Conservation (phyloP, 306 rosid species). For the Nissolia schottii region DNA sequence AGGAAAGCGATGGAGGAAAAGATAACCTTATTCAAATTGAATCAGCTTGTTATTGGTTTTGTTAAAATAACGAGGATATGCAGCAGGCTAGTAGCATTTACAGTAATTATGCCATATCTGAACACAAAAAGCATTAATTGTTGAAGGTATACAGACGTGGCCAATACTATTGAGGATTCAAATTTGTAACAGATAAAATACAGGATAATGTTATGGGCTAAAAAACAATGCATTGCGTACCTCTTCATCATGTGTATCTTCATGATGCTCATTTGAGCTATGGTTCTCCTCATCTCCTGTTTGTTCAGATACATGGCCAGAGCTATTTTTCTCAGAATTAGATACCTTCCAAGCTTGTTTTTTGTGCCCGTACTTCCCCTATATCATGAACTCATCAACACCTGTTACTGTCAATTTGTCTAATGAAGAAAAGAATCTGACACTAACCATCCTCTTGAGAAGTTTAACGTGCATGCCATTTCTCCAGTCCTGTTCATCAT, state of each 20-base stretch:
- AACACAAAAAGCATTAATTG: neutral
- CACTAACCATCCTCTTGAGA: conserved; percentile 61
- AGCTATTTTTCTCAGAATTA: conserved; percentile 59
- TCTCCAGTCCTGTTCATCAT: conserved; percentile 86
- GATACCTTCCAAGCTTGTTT: conserved; percentile 61
- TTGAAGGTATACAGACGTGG: neutral
- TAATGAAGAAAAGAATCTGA: neutral
- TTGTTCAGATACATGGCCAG: conserved; percentile 46
- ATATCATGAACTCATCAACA: conserved; percentile 29
- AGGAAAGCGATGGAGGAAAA: conserved; percentile 12
- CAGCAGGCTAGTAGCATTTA: neutral
- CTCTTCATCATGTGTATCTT: conserved; percentile 68
- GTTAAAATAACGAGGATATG: neutral
- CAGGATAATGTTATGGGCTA: neutral
- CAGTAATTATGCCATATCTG: neutral
- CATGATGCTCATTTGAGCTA: conserved; percentile 54
- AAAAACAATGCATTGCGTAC: conserved; percentile 32
- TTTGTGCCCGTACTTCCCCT: conserved; percentile 68
- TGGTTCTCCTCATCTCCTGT: conserved; percentile 61
- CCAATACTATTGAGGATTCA: neutral
- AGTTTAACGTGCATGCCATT: conserved; percentile 91
- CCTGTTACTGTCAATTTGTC: neutral
- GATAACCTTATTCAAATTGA: neutral
- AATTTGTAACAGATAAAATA: neutral
- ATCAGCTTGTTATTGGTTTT: neutral